A percentile compares a stretch with the other conserved stretches of the same genome.
Evolutionary conservation across 2,329 filamentous ascomycete species (phyloP).

Genomic region (Coniochaeta prunicola): DNA sequence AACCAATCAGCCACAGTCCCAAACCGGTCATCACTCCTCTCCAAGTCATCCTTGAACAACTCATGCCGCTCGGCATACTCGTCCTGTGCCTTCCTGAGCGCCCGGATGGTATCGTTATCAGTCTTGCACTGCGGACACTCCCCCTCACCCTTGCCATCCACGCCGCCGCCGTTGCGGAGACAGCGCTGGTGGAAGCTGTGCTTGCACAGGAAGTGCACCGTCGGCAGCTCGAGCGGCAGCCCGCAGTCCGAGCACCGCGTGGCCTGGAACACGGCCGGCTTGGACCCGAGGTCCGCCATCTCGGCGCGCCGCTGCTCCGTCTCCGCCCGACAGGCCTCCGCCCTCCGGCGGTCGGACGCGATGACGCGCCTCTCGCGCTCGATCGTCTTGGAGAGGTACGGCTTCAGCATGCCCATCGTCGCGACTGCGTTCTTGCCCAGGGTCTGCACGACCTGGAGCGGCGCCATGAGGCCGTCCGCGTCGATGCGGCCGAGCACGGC

Average conservation of each 20-base stretch:
- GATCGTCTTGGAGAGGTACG: constrained; percentile 84
- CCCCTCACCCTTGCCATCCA: constrained; percentile 37
- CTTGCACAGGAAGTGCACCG: constrained; percentile 94
- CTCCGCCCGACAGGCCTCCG: constrained; percentile 75
- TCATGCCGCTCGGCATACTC: constrained; percentile 85
- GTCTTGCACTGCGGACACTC: constrained; percentile 84
- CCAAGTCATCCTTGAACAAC: constrained; percentile 75
- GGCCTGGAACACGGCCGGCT: constrained; percentile 84
- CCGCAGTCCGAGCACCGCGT: constrained; percentile 82
- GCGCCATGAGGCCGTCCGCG: constrained; percentile 85
- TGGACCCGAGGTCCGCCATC: constrained; percentile 66
- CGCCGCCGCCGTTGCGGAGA: constrained; percentile 40
- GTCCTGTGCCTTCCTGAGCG: constrained; percentile 78
- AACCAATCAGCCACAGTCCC: constrained; percentile 93
- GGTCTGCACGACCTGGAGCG: constrained; percentile 92
- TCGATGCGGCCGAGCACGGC: constrained; percentile 80
- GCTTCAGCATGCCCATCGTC: constrained; percentile 96
- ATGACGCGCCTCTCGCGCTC: constrained; percentile 85
- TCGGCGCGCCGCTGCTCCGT: constrained; percentile 74
- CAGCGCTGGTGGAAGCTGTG: constrained; percentile 95
- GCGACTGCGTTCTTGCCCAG: constrained; percentile 64
- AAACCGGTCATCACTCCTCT: constrained; percentile 73
- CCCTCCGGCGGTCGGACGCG: constrained; percentile 67
- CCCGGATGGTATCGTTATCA: constrained; percentile 80
- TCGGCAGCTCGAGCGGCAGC: constrained; percentile 72